Conservation (phyloP, 202 grass and related monocot species). For the Saccharum hybrid region DNA sequence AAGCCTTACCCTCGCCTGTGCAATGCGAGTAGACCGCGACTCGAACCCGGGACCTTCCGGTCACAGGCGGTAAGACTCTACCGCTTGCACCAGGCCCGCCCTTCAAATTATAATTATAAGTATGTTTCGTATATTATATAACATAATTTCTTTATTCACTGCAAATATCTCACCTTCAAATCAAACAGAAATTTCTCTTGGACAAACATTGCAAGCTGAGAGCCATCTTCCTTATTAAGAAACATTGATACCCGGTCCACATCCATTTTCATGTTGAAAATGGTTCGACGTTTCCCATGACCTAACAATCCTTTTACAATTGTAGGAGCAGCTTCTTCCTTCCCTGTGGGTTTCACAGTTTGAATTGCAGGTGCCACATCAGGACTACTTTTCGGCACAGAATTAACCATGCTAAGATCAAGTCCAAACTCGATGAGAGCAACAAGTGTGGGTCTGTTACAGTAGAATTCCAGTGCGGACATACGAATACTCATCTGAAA, state of each 20-base stretch:
- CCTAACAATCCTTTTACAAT: conserved; percentile 93
- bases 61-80: no score
- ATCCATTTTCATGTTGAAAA: conserved; percentile 98
- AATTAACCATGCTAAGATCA: conserved; percentile 75
- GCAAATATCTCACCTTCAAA: conserved; percentile 73
- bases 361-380: conserved; percentile 35
- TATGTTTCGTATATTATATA: neutral
- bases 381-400: conserved; percentile 49
- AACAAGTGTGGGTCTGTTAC: conserved; percentile 92
- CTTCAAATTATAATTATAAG: neutral
- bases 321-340: conserved; percentile 62
- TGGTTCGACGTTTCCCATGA: conserved; percentile 80
- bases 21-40: no score
- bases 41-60: no score
- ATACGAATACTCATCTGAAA: conserved; percentile 96
- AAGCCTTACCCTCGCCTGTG: no score
- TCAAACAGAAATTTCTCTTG: conserved; percentile 96
- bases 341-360: conserved; percentile 49
- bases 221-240: conserved; percentile 98
- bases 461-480: conserved; percentile 91
- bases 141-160: conserved; percentile 23
- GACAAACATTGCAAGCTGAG: conserved; percentile 95
- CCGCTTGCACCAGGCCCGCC: no score
- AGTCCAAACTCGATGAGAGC: conserved; percentile 96
- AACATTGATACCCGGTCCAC: conserved; percentile 91